Evolutionary conservation across 140 eudicot species (phyloP).

Genomic region (Cichorium intybus): DNA sequence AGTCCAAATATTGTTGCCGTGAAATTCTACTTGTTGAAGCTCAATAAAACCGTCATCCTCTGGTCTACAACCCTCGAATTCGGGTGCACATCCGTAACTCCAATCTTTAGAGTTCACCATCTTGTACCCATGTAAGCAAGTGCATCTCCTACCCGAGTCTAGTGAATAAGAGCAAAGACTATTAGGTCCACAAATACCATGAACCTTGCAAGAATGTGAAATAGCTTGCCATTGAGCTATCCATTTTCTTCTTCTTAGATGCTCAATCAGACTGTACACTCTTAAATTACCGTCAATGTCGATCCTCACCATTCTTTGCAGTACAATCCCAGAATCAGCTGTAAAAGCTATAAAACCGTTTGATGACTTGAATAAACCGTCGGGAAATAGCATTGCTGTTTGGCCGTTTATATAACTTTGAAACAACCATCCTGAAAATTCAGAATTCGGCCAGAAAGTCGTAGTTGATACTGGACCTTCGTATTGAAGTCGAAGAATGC

Average conservation of each 20-base stretch:
- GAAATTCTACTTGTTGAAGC: constrained; percentile 19
- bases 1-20: constrained; percentile 6
- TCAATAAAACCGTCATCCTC: constrained; percentile 20
- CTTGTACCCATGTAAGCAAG: too few relatives aligned
- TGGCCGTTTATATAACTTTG: constrained; percentile 26
- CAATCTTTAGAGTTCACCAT: too few relatives aligned
- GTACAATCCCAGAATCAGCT: constrained; percentile 32
- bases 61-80: not conserved
- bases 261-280: constrained; percentile 42
- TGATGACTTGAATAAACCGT: constrained; percentile 41
- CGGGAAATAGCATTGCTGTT: constrained; percentile 34
- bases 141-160: too few relatives aligned
- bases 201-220: constrained; percentile 33
- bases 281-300: constrained; percentile 55
- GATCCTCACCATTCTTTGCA: constrained; percentile 41
- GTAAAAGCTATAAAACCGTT: constrained; percentile 27
- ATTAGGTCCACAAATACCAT: too few relatives aligned
- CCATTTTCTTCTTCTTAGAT: constrained; percentile 20
- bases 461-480: constrained; percentile 26
- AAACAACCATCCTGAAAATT: constrained; percentile 17
- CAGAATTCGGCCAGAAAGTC: constrained; percentile 42
- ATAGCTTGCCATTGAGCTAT: constrained; percentile 33
- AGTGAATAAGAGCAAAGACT: too few relatives aligned
- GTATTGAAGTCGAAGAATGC: constrained; percentile 27
- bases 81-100: too few relatives aligned